Base-by-base conservation (phyloP, 306 rosid genomes). In the Argentina anserina region DNA sequence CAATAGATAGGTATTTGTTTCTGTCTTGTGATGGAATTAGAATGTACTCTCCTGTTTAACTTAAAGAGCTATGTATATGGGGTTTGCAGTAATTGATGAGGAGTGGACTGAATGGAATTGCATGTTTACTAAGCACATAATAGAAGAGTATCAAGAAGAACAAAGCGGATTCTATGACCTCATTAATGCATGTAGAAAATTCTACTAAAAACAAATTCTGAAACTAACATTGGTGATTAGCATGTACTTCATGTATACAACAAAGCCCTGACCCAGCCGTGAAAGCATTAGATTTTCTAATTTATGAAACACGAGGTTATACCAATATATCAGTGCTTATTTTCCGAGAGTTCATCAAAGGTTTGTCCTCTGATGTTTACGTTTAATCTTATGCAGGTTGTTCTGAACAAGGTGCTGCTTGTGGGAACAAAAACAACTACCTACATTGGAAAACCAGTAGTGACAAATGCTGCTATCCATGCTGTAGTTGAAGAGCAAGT, bases 401-500 rank as follows among this genome's bases (percentile, higher is more conserved):
- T 90, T 68, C 86, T 95, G 65, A 89, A 85, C 80, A 95, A 86
- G 80, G 99, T 95, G 62, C 87, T 95, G 77, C 93, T 95, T 6
- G 96, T 95, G 76, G 97, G 99, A 78, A 90, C 99, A 9, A 92
- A 82, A 83, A 83, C 84, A 63, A 71, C 76, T 42, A 83, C 93
- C 72, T 91, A 90, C 83, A 90, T 95, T 71, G 99, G 99, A 71
- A 85, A 83, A 65, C 99, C 99, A 49, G 77, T 95, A 37, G 99
- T 95, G 81, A 91, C 99, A 74, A 88, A 95, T 82, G 97, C 99
- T 39, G 96, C 92, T 28, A 92, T 95, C 29, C 90, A 95, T 76
- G 99, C 99, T 10, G 85, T 92, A 2, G 97, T 95, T n/a, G 99
- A 95, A 83, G 99, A 95, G 62, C 97, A 91, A 82, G 99, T 88